Base-by-base conservation (phyloP, 805 yeast genomes). In the Wickerhamiella hasegawae region DNA sequence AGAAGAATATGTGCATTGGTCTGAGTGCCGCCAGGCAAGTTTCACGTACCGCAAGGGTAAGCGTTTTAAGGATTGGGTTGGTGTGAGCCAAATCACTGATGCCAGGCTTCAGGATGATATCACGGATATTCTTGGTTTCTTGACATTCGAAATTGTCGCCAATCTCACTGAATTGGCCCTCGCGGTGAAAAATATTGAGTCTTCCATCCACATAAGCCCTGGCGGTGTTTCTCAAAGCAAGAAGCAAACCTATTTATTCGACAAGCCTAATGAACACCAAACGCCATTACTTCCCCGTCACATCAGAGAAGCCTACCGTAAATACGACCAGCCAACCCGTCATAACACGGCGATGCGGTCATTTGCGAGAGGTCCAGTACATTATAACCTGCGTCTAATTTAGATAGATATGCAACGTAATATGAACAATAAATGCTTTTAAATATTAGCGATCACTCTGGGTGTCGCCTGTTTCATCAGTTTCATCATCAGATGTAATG, bases 1-100 rank as follows among this genome's bases (percentile, higher is more conserved):
- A 51, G 95, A 90, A 48, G 98, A 90, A 53, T 90, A 90, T 50
- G 98, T 85, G 14, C 98, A 90, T 54, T 90, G 97, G 96, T 81
- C 94, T 10, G 98, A 90, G 51, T 90, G 98, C 58, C 71, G 98
- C 42, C 98, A 90, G 55, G 97, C 97, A 1, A 76, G 92, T 40
- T 90, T 90, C 54, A 90, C 98, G 1, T 90, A 84, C 49, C 68
- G 96, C 46, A 90, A 90, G 54, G 79, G 80, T n/a, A 84, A 84
- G 53, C 63, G 96, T 49, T 90, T 90, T 53, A 69, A 87, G 50
- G 98, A 90, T 48, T 90, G 98, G 98, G 87, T 94, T 14, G 93
- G 90, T 10, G 71, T 87, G 30, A 59, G 82, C 1, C 76, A 73
- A 35, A 59, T 90, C 28, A 76, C 93, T 4, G 98, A 90, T 42